Evolutionary conservation across 805 yeast genomes (phyloP).

Genomic region (Myxozyma mucilagina): DNA sequence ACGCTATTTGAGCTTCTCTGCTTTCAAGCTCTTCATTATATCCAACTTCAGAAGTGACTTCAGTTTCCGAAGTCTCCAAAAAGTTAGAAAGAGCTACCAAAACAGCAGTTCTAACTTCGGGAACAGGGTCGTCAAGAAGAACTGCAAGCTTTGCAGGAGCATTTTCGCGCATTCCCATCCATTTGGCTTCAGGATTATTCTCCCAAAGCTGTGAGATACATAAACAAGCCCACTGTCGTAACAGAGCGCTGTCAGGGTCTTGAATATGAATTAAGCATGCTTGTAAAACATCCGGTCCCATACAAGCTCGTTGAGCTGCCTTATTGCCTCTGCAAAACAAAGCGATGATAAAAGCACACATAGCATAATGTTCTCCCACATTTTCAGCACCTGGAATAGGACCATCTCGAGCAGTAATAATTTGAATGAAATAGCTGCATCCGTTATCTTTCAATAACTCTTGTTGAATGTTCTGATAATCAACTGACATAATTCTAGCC

Average conservation of each 20-base stretch:
- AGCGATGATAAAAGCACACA: conserved; percentile 89
- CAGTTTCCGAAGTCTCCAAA: conserved; percentile 47
- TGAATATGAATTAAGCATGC: conserved; percentile 67
- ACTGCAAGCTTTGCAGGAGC: conserved; percentile 56
- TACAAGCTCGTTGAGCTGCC: conserved; percentile 77
- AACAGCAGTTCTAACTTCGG: conserved; percentile 89
- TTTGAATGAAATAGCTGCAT: conserved; percentile 79
- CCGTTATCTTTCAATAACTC: conserved; percentile 92
- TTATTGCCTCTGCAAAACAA: conserved; percentile 79
- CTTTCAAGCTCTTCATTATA: conserved; percentile 36
- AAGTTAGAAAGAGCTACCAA: conserved; percentile 71
- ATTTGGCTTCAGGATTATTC: conserved; percentile 70
- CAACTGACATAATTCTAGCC: conserved; percentile 98
- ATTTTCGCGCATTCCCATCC: conserved; percentile 66
- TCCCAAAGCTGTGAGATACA: conserved; percentile 75
- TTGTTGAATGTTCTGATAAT: conserved; percentile 82
- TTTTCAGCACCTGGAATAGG: conserved; percentile 39
- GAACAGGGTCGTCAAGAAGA: conserved; percentile 81
- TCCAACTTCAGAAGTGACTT: conserved; percentile 9
- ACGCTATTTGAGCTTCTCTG: conserved; percentile 70
- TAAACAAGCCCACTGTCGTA: conserved; percentile 90
- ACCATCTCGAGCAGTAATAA: conserved; percentile 52
- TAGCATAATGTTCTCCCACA: conserved; percentile 85
- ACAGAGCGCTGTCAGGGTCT: conserved; percentile 74
- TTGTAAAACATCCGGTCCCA: conserved; percentile 67